Conservation (phyloP, 2,329 filamentous ascomycete species). For the Colletotrichum eremochloae region DNA sequence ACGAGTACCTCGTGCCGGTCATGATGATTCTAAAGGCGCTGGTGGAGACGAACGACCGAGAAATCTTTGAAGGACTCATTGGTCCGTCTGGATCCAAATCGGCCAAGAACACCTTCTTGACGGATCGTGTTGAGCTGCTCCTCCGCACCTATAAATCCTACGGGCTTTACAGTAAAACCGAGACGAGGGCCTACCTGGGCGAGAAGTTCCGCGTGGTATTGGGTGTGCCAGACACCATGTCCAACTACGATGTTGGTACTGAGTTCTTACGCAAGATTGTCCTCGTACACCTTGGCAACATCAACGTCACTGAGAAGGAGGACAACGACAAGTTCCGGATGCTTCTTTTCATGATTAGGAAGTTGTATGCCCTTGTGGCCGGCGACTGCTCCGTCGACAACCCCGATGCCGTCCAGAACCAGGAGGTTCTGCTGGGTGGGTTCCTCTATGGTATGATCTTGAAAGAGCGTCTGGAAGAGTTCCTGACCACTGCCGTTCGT, state of each 20-base stretch:
- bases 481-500: slow-evolving; percentile 72
- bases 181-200: slow-evolving; percentile 89
- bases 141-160: slow-evolving; percentile 95
- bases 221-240: slow-evolving; percentile 84
- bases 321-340: slow-evolving; percentile 94
- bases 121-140: slow-evolving; percentile 92
- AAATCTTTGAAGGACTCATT: slow-evolving; percentile 95
- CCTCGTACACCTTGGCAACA: slow-evolving; percentile 89
- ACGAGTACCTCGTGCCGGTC: slow-evolving; percentile 94
- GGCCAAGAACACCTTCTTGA: slow-evolving; percentile 90
- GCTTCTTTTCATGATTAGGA: slow-evolving; percentile 95
- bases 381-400: slow-evolving; percentile 96
- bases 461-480: slow-evolving; percentile 94
- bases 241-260: slow-evolving; percentile 88
- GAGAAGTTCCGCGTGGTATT: slow-evolving; percentile 92
- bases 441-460: slow-evolving; percentile 96
- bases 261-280: slow-evolving; percentile 93
- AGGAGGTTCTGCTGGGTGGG: slow-evolving; percentile 93
- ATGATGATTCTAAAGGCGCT: slow-evolving; percentile 98
- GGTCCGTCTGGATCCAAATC: slow-evolving; percentile 82
- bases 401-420: slow-evolving; percentile 95
- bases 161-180: slow-evolving; percentile 82
- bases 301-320: slow-evolving; percentile 85
- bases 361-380: slow-evolving; percentile 92
- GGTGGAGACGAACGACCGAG: slow-evolving; percentile 94